Percentiles rank a stretch among this genome's conserved stretches.
These are phyloP conservation scores for Penicillium corylophilum DNA, from an alignment of 2,329 filamentous ascomycete species.

Conservation along the genomic window DNA sequence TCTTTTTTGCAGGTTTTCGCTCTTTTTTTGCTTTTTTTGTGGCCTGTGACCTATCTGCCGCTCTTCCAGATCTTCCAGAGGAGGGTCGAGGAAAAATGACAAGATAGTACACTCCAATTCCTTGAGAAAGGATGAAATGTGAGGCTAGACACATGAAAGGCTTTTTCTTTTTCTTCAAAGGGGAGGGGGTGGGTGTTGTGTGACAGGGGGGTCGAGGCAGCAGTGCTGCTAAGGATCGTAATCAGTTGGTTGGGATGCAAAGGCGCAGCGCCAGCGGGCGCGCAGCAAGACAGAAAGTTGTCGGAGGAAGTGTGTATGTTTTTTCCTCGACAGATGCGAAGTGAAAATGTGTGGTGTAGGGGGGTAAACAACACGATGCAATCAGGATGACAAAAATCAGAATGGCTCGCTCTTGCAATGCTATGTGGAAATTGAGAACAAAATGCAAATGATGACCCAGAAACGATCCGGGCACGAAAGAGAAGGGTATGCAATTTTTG, in stretches of 20 bases:
- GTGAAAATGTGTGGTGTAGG: constrained; percentile 6
- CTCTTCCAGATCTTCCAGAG: neutral
- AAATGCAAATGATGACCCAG: constrained; percentile 37
- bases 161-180: constrained; percentile 16
- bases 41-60: constrained; percentile 16
- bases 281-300: constrained; percentile 18
- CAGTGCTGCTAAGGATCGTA: constrained; percentile 22
- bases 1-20: constrained; percentile 26
- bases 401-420: constrained; percentile 50
- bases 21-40: constrained; percentile 31
- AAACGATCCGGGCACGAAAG: constrained; percentile 29
- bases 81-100: neutral
- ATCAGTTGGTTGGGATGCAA: constrained; percentile 19
- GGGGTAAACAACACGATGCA: constrained; percentile 15
- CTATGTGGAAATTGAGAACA: constrained; percentile 41
- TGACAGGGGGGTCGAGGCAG: constrained; percentile 12
- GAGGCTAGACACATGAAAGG: constrained; percentile 27
- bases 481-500: constrained; percentile 39
- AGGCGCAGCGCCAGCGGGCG: constrained; percentile 23
- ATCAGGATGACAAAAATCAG: constrained; percentile 22
- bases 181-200: constrained; percentile 1
- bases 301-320: constrained; percentile 3
- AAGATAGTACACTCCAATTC: constrained; percentile 4
- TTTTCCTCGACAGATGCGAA: constrained; percentile 21
- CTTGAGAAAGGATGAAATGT: neutral